Base-by-base conservation (phyloP, 371 early-diverging fungal genomes). In the Syncephalastrum racemosum region DNA sequence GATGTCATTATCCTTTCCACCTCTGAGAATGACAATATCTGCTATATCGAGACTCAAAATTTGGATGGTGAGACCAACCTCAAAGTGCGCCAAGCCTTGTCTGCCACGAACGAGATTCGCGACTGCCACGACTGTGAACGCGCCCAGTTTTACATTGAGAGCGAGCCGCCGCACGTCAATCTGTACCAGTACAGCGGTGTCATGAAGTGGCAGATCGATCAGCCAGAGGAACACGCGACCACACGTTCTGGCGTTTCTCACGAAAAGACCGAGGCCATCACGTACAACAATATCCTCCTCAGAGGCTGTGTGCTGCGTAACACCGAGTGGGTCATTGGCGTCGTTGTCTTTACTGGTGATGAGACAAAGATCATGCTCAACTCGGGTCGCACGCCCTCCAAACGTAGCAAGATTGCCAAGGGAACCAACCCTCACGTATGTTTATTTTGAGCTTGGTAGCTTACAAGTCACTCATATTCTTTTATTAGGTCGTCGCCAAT, bases 301-400 rank as follows among this genome's bases (percentile, higher is more conserved):
- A 85, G 95, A 45, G 99, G 99, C 27, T 94, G 92, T 73, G 84
- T 90, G 14, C 64, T 97, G 40, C 84, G 95, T 41, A 98, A 96
- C 79, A 97, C 96, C 3, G 73, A 82, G 44, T 92, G 90, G 85
- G 83, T 85, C 14, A 86, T 92, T 55, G 94, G 91, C 12, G 71
- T 94, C 22, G 91, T 87, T 1, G 73, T 93, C 12, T 92, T 84
- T 54, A 95, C 96, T 0, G 99, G 97, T n/a, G 67, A 77, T 50
- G 90, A 95, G 20, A 93, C 97, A 22, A 96, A 96, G 68, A 89
- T 93, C 41, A 90, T 90, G 80, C 75, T 91, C 60, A 95, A 94
- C 64, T 77, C 94, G 4, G 97, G 95, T 22, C 85, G 79, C 24
- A 95, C 96, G 0, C 96, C 96, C 3, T 90, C 90, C 56, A 99